phyloP scores from a whole-genome alignment of 495 filamentous ascomycete species.

The Talaromyces thailandensis region DNA sequence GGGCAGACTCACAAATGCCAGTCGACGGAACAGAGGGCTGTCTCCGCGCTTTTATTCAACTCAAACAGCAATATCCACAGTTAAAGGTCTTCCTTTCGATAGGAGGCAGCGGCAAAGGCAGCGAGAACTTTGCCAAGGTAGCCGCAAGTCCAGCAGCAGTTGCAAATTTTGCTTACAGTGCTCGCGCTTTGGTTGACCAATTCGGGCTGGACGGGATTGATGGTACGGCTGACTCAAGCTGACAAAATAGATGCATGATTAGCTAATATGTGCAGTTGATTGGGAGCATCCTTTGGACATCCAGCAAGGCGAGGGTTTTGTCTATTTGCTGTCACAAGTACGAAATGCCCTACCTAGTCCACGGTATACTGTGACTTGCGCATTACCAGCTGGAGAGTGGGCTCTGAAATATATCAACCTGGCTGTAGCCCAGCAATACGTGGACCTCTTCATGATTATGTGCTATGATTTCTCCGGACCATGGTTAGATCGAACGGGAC shows the following conservation, averaged over 20 bases:
- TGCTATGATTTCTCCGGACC: slow-evolving; percentile 83
- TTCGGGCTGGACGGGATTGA: slow-evolving; percentile 82
- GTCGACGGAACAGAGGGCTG: slow-evolving; percentile 74
- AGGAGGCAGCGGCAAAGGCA: slow-evolving; percentile 72
- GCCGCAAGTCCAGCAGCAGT: slow-evolving; percentile 50
- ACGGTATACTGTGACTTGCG: slow-evolving; percentile 67
- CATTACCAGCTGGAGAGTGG: slow-evolving; percentile 70
- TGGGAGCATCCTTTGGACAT: slow-evolving; percentile 78
- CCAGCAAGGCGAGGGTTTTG: slow-evolving; percentile 63
- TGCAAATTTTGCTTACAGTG: slow-evolving; percentile 67
- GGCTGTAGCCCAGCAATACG: slow-evolving; percentile 47
- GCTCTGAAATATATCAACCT: slow-evolving; percentile 71
- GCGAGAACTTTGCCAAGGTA: slow-evolving; percentile 66
- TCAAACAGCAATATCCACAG: slow-evolving; percentile 68
- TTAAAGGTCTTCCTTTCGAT: slow-evolving; percentile 79
- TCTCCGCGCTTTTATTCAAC: slow-evolving; percentile 60
- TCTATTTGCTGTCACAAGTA: slow-evolving; percentile 59
- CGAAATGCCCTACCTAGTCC: slow-evolving; percentile 66
- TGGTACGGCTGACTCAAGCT: slow-evolving; percentile 43
- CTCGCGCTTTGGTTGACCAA: slow-evolving; percentile 59
- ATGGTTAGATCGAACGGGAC: slow-evolving; percentile 60
- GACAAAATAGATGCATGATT: not conserved
- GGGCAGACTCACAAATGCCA: slow-evolving; percentile 69
- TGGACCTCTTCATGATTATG: slow-evolving; percentile 79
- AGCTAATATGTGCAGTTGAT: slow-evolving; percentile 50